Conservation (phyloP, 441 rosid genomes). For the Brassica balearica region DNA sequence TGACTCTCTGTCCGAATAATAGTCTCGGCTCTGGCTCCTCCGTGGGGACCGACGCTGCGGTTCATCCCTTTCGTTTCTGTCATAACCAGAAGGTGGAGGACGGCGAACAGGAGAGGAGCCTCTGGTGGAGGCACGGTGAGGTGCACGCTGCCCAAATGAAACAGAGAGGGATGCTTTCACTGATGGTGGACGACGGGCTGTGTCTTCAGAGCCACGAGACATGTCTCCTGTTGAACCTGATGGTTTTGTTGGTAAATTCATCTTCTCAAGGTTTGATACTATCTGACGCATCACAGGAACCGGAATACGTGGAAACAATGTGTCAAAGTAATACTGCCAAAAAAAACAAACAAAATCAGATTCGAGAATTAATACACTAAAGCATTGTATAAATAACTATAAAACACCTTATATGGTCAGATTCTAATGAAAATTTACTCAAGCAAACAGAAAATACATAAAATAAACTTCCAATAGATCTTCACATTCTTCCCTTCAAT, state of each 20-base stretch:
- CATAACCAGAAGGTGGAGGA: conserved; percentile 71
- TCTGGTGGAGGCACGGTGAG: conserved; percentile 98
- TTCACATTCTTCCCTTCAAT: too few relatives aligned
- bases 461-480: too few relatives aligned
- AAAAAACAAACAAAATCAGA: conserved; percentile 28
- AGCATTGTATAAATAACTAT: too few relatives aligned
- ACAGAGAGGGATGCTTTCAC: conserved; percentile 99
- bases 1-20: conserved; percentile 64
- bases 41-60: conserved; percentile 64
- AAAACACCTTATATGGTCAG: not conserved
- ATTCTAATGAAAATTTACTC: not conserved
- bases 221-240: conserved; percentile 88
- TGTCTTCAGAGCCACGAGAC: conserved; percentile 92
- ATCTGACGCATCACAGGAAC: conserved; percentile 93
- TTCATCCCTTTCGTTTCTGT: conserved; percentile 55
- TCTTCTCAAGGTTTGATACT: conserved; percentile 82
- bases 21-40: conserved; percentile 75
- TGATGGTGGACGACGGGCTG: conserved; percentile 99
- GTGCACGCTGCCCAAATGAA: conserved; percentile 99
- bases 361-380: conserved; percentile 16
- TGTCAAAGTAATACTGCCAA: conserved; percentile 95
- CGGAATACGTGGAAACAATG: conserved; percentile 96
- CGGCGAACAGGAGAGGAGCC: conserved; percentile 98
- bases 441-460: too few relatives aligned
- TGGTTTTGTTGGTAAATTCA: conserved; percentile 85